Evolutionary conservation across 2,329 filamentous ascomycete genomes (phyloP), one percentile per base, ranked within the genome.

Genomic region (Diaporthe sp.): DNA sequence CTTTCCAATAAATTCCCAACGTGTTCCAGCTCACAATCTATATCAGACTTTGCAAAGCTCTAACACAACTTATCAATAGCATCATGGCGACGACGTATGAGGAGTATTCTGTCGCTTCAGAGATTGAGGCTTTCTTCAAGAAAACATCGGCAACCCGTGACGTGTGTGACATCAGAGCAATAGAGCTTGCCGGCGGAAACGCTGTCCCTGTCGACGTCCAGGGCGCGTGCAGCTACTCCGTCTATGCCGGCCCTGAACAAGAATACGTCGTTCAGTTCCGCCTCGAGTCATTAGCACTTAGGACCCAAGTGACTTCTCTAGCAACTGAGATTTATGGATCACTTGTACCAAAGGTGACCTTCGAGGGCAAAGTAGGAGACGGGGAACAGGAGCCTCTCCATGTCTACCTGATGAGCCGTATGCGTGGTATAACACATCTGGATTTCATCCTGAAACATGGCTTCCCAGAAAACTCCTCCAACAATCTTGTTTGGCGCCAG

Each of bases 241-340:
- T 57, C 53, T 57, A 34, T 57, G 53, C 53, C 53, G 53, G 53
- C 15, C 28, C 15, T 34, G 53, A 34, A 19, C 17, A 34, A 19
- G 53, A 57, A 57, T 57, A 31, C 15, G 28, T 57, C 28, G 53
- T 57, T 34, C 53, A 57, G 53, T 57, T 57, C 53, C 53, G 53
- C 25, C 53, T 57, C 17, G 7, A 34, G 53, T 57, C 53, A 1
- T 34, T 57, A 19, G 53, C 25, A 34, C 53, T 57, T 9, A 19
- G 28, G 15, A 19, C 28, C 15, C 4, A 57, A 19, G 17, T 34
- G 0, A 57, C 53, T 34, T 34, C 53, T 10, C 15, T 57, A 34
- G 53, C 53, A 19, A 57, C 25, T 9, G 28, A 57, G 28, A 19
- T 31, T 57, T 57, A 34, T 19, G 53, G 53, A 19, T 57, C 53